Percentiles rank a stretch among this genome's conserved stretches.
These are phyloP conservation scores for Musa schizocarpa DNA, from an alignment of 176 grass and related monocot genomes.

Conservation along the genomic window DNA sequence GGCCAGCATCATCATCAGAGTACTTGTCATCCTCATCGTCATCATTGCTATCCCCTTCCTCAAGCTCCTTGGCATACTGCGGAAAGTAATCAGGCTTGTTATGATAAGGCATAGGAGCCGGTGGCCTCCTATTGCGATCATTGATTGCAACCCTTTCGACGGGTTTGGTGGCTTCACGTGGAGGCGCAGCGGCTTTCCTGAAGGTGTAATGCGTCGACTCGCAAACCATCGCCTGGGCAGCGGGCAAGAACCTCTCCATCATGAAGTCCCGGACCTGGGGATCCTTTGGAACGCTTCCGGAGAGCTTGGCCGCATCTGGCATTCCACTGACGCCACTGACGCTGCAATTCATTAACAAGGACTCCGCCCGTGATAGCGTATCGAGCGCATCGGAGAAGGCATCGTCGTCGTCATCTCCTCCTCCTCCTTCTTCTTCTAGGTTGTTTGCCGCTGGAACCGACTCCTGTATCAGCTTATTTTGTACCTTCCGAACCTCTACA, in stretches of 20 bases:
- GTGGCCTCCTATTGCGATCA: constrained; percentile 19
- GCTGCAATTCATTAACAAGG: constrained; percentile 89
- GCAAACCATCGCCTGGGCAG: constrained; percentile 66
- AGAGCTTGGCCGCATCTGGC: constrained; percentile 1
- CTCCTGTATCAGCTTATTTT: neutral
- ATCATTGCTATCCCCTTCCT: constrained; percentile 27
- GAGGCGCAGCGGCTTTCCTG: constrained; percentile 29
- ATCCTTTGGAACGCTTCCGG: constrained; percentile 8
- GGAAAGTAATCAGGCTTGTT: constrained; percentile 53
- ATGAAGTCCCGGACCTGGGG: constrained; percentile 49
- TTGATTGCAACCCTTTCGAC: neutral
- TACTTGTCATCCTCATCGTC: constrained; percentile 39
- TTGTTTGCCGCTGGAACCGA: neutral
- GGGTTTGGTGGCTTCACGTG: neutral
- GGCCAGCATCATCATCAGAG: constrained; percentile 31
- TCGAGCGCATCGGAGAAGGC: constrained; percentile 86
- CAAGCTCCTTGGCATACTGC: constrained; percentile 30
- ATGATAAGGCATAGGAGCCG: constrained; percentile 60
- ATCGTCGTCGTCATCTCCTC: constrained; percentile 53
- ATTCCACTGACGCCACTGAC: constrained; percentile 82
- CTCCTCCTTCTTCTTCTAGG: constrained; percentile 15
- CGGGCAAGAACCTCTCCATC: constrained; percentile 83
- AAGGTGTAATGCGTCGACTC: constrained; percentile 81
- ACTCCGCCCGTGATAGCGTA: constrained; percentile 63
- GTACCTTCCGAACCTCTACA: constrained; percentile 1